Evolutionary conservation across 2,329 filamentous ascomycete species (phyloP), one percentile per base, ranked within the genome.

Genomic region (Thielaviopsis musarum): DNA sequence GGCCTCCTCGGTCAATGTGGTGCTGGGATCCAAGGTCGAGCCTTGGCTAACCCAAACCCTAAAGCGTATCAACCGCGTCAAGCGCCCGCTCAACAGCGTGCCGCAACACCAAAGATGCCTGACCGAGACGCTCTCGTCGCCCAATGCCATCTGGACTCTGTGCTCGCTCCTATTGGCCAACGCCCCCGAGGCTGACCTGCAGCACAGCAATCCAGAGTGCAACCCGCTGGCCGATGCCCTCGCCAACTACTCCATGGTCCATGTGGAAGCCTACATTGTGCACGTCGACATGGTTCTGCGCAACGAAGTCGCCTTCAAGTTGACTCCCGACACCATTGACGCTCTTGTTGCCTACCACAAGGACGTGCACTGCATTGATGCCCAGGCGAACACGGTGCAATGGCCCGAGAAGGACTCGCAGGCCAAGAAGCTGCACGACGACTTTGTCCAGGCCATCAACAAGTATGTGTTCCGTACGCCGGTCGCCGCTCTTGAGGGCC

Each of bases 281-380:
- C 91, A 97, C 72, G 90, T 98, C 72, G 93, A 98, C 76, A 95
- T 97, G 90, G 91, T 98, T 62, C 83, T 94, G 67, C 87, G 91
- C 73, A 93, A 95, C 71, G 93, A 97, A 76, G 90, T 98, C 68
- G 93, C 91, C 65, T 97, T 91, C 81, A 98, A 98, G 80, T 81
- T 98, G 68, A 97, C 91, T 24, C 82, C 85, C 61, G 93, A 97
- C 70, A 90, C 91, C 63, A 98, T 98, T 74, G 90, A 95, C 68
- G 75, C 87, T 57, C 81, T 98, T 64, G 85, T 95, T 70, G 88
- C 95, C 70, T 95, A 95, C 72, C 93, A 98, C 80, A 91, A 93
- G 77, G 88, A 96, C 64, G 81, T 97, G 66, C 91, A 95, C 77
- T 95, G 88, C 66, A 81, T 91, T 67, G 88, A 98, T 70, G 85